Evolutionary conservation across 2,329 filamentous ascomycete genomes (phyloP).

Genomic region (Arthroderma sp.): DNA sequence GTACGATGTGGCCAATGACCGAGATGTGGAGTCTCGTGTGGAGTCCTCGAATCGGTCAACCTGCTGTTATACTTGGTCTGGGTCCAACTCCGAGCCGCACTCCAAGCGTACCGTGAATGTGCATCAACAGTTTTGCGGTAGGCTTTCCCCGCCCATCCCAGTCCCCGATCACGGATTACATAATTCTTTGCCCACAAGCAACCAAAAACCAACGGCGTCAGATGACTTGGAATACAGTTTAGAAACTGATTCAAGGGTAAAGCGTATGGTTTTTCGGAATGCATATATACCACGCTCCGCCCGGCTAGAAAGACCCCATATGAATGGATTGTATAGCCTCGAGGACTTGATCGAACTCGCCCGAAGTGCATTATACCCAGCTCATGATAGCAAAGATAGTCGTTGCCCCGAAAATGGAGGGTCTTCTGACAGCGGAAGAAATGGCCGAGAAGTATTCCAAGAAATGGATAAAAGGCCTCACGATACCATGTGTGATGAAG

Average conservation of each 20-base stretch:
- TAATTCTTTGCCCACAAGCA: too few species aligned
- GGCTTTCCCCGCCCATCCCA: background rate
- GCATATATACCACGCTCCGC: slow-evolving; percentile 1
- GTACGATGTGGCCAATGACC: background rate
- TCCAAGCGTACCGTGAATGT: background rate
- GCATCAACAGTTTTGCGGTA: background rate
- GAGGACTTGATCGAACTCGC: slow-evolving; percentile 4
- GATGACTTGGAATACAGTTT: slow-evolving; percentile 1
- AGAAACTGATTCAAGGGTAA: slow-evolving; percentile 1
- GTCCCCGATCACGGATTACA: too few species aligned
- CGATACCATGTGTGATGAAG: too few species aligned
- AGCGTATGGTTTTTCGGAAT: slow-evolving; percentile 7
- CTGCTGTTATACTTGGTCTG: slow-evolving; percentile 5
- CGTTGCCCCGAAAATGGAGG: too few species aligned
- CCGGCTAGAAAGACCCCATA: too few species aligned
- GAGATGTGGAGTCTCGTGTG: background rate
- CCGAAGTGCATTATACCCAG: too few species aligned
- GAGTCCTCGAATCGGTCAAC: slow-evolving; percentile 1
- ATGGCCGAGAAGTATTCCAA: too few species aligned
- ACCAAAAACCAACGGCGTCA: background rate
- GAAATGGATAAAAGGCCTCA: too few species aligned
- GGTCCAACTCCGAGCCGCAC: background rate
- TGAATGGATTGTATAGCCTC: slow-evolving; percentile 1
- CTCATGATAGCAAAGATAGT: too few species aligned
- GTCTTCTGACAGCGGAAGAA: too few species aligned